These are phyloP conservation scores for Rubia occidens DNA, from an alignment of 305 asterid genomes.

Conservation along the genomic window DNA sequence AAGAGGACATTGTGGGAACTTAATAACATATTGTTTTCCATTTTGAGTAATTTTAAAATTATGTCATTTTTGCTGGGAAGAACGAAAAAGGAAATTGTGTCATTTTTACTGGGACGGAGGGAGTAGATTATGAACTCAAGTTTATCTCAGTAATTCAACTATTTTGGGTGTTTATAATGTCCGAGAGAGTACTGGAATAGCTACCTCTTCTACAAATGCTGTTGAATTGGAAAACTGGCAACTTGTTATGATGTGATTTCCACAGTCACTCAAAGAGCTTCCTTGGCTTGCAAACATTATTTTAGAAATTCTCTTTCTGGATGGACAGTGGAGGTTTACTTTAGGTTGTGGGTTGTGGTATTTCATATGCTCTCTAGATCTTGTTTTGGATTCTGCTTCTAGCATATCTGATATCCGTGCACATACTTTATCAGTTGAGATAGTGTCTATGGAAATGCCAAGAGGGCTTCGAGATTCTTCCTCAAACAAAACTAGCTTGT, in stretches of 20 bases:
- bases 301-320: conserved; percentile 19
- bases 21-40: no score
- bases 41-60: no score
- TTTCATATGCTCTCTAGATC: conserved; percentile 15
- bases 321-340: conserved; percentile 26
- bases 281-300: conserved; percentile 46
- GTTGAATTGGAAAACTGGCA: conserved; percentile 51
- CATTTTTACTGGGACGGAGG: no score
- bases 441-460: conserved; percentile 45
- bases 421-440: conserved; percentile 45
- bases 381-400: conserved; percentile 17
- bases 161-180: not conserved
- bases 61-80: no score
- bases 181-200: not conserved
- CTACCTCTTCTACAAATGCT: conserved; percentile 43
- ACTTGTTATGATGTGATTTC: conserved; percentile 30
- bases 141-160: not conserved
- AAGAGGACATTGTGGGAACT: no score
- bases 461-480: conserved; percentile 75
- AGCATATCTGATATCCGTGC: conserved; percentile 33
- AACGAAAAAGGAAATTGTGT: no score
- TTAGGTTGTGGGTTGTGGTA: conserved; percentile 23
- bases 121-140: not conserved
- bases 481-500: conserved; percentile 57
- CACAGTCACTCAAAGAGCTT: conserved; percentile 47